Percentiles rank a stretch among this genome's conserved stretches.
Conservation (phyloP, 2,329 filamentous ascomycete species). For the Parastagonospora nodorum region DNA sequence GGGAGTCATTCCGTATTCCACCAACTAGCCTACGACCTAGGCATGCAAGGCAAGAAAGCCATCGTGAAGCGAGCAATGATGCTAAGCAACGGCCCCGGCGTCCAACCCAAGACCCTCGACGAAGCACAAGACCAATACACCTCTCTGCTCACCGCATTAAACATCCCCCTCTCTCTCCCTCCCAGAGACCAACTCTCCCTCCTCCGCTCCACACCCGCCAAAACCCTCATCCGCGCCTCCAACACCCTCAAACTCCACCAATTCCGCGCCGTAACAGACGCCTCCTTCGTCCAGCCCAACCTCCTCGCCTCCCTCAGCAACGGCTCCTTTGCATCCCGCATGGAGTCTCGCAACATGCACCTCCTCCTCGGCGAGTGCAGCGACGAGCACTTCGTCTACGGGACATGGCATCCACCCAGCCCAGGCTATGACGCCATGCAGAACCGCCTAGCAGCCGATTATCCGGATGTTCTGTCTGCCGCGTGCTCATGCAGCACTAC, state of each 20-base stretch:
- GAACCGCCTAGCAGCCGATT: slow-evolving; percentile 58
- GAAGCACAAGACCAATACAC: slow-evolving; percentile 59
- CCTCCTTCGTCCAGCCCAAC: slow-evolving; percentile 51
- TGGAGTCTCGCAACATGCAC: slow-evolving; percentile 53
- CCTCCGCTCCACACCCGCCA: slow-evolving; percentile 49
- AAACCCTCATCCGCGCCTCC: slow-evolving; percentile 51
- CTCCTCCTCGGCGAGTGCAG: slow-evolving; percentile 61
- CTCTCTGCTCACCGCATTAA: slow-evolving; percentile 52
- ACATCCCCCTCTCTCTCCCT: slow-evolving; percentile 50
- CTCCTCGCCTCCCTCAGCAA: slow-evolving; percentile 55
- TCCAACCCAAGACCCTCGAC: slow-evolving; percentile 56
- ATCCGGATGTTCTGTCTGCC: slow-evolving; percentile 52
- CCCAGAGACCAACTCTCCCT: slow-evolving; percentile 52
- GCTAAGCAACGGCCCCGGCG: slow-evolving; percentile 59
- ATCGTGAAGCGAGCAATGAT: slow-evolving; percentile 60
- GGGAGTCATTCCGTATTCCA: slow-evolving; percentile 62
- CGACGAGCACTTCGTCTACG: slow-evolving; percentile 60
- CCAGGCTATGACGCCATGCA: slow-evolving; percentile 50
- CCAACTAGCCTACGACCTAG: slow-evolving; percentile 62
- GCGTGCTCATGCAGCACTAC: slow-evolving; percentile 52
- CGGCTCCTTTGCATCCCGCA: slow-evolving; percentile 53
- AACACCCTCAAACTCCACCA: slow-evolving; percentile 55
- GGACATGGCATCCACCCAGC: slow-evolving; percentile 54
- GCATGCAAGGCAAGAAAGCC: slow-evolving; percentile 51
- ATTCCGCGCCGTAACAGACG: slow-evolving; percentile 60